Conservation (phyloP, 805 yeast genomes). For the Saturnispora serradocipensis region DNA sequence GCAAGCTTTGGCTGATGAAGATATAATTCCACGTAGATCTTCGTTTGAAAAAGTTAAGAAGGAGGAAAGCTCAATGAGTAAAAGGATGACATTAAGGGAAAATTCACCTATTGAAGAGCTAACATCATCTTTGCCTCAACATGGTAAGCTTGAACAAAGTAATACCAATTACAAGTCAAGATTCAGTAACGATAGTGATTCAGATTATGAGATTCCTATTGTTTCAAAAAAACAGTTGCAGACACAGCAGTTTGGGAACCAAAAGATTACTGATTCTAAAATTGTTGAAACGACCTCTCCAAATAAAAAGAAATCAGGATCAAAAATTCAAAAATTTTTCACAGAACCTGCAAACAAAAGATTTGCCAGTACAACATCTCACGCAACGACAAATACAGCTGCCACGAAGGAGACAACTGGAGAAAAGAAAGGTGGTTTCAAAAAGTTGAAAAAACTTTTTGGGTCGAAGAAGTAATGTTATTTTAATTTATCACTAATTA, state of each 20-base stretch:
- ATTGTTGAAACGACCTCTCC: neutral
- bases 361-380: conserved; percentile 8
- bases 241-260: neutral
- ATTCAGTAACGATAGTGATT: conserved; percentile 50
- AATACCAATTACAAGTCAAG: conserved; percentile 39
- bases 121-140: neutral
- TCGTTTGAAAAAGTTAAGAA: conserved; percentile 43
- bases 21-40: conserved; percentile 30
- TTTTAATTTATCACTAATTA: neutral
- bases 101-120: neutral
- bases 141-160: conserved; percentile 20
- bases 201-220: conserved; percentile 36
- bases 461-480: conserved; percentile 15
- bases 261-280: neutral
- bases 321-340: conserved; percentile 13
- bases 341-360: conserved; percentile 12
- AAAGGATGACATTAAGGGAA: conserved; percentile 21
- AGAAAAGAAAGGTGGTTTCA: conserved; percentile 27
- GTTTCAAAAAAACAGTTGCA: conserved; percentile 1
- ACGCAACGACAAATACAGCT: conserved; percentile 20
- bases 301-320: conserved; percentile 4
- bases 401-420: conserved; percentile 13
- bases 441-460: conserved; percentile 28
- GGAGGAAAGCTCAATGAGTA: conserved; percentile 24
- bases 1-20: conserved; percentile 8